Evolutionary conservation across 2,329 filamentous ascomycete species (phyloP).

Genomic region (Diaporthe citrichinensis): DNA sequence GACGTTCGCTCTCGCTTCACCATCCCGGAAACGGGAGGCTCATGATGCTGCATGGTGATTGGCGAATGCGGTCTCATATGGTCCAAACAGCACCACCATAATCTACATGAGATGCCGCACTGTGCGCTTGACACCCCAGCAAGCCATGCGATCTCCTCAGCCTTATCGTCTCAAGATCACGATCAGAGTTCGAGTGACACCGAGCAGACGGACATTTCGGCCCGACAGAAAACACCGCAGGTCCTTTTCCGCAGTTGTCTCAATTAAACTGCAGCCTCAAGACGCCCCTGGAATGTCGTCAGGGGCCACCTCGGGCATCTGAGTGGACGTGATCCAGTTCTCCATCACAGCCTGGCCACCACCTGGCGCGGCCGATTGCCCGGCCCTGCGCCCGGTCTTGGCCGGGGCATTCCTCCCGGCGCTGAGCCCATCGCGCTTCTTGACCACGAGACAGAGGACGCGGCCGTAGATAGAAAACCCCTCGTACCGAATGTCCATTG

Average conservation of each 20-base stretch:
- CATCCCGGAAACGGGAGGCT: background rate
- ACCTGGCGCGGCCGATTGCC: conserved; percentile 52
- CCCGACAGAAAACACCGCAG: background rate
- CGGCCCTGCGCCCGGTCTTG: conserved; percentile 44
- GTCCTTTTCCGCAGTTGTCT: background rate
- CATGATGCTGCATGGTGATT: background rate
- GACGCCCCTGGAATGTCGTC: conserved; percentile 44
- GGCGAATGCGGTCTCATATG: background rate
- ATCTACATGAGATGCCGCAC: conserved; percentile 16
- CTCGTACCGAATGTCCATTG: conserved; percentile 89
- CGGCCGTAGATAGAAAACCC: conserved; percentile 96
- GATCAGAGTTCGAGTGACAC: background rate
- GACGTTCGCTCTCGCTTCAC: background rate
- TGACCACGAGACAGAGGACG: conserved; percentile 90
- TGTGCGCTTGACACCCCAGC: background rate
- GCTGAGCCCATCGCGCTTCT: conserved; percentile 67
- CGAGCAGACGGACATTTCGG: background rate
- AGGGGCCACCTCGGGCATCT: conserved; percentile 64
- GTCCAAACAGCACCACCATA: background rate
- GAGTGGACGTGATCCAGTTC: conserved; percentile 87
- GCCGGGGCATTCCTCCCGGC: conserved; percentile 43
- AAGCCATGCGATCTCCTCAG: conserved; percentile 24
- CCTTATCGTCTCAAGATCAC: conserved; percentile 24
- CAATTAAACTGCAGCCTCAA: conserved; percentile 28
- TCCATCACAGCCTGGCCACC: conserved; percentile 81